These are phyloP conservation scores for Suillus subaureus DNA, from an alignment of 768 basidiomycete species.

Conservation along the genomic window DNA sequence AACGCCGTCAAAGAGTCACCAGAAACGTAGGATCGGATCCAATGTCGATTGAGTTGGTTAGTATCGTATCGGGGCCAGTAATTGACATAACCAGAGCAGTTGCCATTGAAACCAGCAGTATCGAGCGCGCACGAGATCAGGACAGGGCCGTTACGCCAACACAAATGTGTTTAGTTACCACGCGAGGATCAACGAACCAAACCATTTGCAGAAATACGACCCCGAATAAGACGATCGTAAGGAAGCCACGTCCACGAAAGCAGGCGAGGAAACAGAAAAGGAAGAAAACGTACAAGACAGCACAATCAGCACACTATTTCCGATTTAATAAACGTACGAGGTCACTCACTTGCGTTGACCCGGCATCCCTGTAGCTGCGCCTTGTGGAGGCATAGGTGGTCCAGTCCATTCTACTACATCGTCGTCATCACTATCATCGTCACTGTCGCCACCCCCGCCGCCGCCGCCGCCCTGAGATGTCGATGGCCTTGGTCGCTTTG, in stretches of 20 bases:
- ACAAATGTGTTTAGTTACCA: neutral
- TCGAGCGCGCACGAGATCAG: neutral
- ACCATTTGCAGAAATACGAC: neutral
- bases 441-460: slow-evolving; percentile 19
- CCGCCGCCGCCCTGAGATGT: slow-evolving; percentile 4
- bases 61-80: neutral
- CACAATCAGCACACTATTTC: slow-evolving; percentile 5
- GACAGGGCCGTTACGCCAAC: neutral
- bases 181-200: neutral
- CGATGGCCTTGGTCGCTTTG: slow-evolving; percentile 24
- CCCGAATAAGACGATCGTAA: neutral
- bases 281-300: slow-evolving; percentile 1
- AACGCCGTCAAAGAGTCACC: neutral
- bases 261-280: neutral
- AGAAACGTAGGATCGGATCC: neutral
- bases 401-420: slow-evolving; percentile 28
- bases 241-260: neutral
- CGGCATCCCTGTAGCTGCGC: neutral
- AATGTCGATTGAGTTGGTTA: neutral
- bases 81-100: neutral
- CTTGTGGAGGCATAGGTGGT: slow-evolving; percentile 3
- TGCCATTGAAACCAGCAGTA: neutral
- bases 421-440: slow-evolving; percentile 34
- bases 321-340: neutral
- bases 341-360: slow-evolving; percentile 11